Conservation (phyloP, 2,329 filamentous ascomycete genomes). For the Clonostachys byssicola region DNA sequence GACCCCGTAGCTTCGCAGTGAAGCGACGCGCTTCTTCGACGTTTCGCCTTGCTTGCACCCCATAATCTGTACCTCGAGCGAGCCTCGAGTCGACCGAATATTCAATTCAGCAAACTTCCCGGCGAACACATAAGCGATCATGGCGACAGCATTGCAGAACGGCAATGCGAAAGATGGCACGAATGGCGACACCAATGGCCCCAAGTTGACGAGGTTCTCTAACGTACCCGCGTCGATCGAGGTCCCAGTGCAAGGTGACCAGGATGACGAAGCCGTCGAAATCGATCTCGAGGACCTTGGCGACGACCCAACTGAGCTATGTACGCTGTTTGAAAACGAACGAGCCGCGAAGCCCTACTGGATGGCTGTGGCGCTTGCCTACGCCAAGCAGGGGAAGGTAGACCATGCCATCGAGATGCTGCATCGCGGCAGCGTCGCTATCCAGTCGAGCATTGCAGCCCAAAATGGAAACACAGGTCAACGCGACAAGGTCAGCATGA, state of each 20-base stretch:
- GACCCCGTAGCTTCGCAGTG: no score
- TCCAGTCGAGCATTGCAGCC: conserved; percentile 48
- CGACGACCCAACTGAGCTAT: conserved; percentile 92
- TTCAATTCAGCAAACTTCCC: no score
- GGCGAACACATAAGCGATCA: neutral
- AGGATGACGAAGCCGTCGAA: conserved; percentile 76
- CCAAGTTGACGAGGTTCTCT: conserved; percentile 54
- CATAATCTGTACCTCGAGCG: no score
- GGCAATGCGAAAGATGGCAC: conserved; percentile 36
- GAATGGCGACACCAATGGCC: conserved; percentile 32
- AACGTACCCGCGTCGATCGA: conserved; percentile 64
- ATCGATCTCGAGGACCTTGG: conserved; percentile 87
- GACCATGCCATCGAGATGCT: conserved; percentile 77
- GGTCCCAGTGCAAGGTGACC: conserved; percentile 60
- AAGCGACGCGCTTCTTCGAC: no score
- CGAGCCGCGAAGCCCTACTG: conserved; percentile 87
- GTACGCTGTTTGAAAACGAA: conserved; percentile 92
- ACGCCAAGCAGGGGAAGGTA: conserved; percentile 91
- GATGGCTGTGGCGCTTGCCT: conserved; percentile 97
- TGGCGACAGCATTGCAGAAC: conserved; percentile 31
- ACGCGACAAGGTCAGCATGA: conserved; percentile 80
- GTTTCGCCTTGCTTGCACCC: no score
- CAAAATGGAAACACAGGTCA: conserved; percentile 53
- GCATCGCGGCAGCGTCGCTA: conserved; percentile 68
- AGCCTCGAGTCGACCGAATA: no score